Evolutionary conservation across 169 alveolate genomes (phyloP), one percentile per base, ranked within the genome.

Genomic region (Plasmodium coatneyi): DNA sequence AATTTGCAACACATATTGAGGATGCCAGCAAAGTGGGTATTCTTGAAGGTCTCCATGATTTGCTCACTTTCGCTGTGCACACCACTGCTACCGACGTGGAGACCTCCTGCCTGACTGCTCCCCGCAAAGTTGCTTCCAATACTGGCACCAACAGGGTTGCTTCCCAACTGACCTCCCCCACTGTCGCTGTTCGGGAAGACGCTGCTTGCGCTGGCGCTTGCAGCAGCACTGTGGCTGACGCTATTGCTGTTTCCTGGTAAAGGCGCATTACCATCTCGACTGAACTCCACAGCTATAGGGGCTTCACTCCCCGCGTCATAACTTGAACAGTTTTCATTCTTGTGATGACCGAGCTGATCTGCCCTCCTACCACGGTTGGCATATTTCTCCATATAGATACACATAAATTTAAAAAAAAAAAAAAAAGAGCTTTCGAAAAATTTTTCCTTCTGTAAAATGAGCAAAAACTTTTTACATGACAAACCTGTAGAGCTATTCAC

Each of bases 1-100:
- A 86, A 86, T 41, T 78, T 86, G 19, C 93, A 86, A 30, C 84
- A 86, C 41, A 86, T 74, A 12, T 78, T 86, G 32, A 86, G 80
- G 43, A 86, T 46, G n/a, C 66, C 41, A 49, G 52, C 70, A 72
- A 86, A 52, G 46, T 86, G 16, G 36, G 84, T 74, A 28, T 86
- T 74, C 30, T 49, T 86, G 79, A 86, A 86, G 28, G 30, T 49
- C 4, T 56, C 5, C 19, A 86, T 46, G 7, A 86, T 39, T 41
- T 84, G 34, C 3, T 49, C 81, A n/a, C 5, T 74, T 76, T 86
- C 87, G 19, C 32, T 41, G 39, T 43, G 32, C 30, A 10, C 3
- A 71, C 5, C 3, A 71, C 5, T 52, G 36, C 43, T n/a, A n/a
- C 70, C 36, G 7, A 5, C 7, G 16, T n/a, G 22, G 30, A n/a